A percentile compares a stretch with the other conserved stretches of the same genome.
Evolutionary conservation across 805 yeast genomes (phyloP).

Genomic region (Sugiyamaella lignohabitans): DNA sequence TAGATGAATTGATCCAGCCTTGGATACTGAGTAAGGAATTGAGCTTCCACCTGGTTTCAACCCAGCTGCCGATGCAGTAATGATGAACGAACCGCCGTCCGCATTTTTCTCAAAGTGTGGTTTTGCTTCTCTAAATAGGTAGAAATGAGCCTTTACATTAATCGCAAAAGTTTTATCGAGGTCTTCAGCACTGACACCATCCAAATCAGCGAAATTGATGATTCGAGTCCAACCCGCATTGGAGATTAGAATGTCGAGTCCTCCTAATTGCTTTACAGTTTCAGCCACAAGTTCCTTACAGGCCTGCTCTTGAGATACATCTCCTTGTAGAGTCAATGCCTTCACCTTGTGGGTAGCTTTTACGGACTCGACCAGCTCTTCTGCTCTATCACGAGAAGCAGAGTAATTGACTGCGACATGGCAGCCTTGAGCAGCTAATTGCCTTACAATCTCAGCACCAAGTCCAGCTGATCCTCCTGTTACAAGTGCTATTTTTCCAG

Average conservation of each 20-base stretch:
- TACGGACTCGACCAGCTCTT: constrained; percentile 14
- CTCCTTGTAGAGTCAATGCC: constrained; percentile 18
- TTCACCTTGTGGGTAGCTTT: constrained; percentile 9
- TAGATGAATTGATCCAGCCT: constrained; percentile 30
- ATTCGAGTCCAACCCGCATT: constrained; percentile 33
- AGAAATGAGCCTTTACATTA: constrained; percentile 32
- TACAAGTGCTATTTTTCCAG: constrained; percentile 20
- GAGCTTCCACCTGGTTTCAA: constrained; percentile 29
- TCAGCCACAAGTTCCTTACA: constrained; percentile 26
- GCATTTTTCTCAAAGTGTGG: constrained; percentile 26
- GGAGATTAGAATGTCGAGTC: constrained; percentile 34
- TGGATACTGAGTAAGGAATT: constrained; percentile 35
- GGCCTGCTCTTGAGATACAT: constrained; percentile 20
- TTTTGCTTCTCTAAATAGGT: constrained; percentile 30
- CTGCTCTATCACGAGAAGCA: constrained; percentile 15
- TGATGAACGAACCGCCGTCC: constrained; percentile 36
- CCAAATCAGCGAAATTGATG: constrained; percentile 25
- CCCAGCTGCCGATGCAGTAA: constrained; percentile 35
- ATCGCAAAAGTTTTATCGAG: constrained; percentile 23
- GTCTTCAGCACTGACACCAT: constrained; percentile 29
- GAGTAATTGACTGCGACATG: constrained; percentile 20
- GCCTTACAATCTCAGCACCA: constrained; percentile 19
- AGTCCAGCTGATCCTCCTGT: constrained; percentile 25
- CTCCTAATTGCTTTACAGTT: constrained; percentile 29
- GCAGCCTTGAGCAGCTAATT: constrained; percentile 23